These are phyloP conservation scores for Aspergillus biplanus DNA, from an alignment of 495 filamentous ascomycete genomes.

Conservation along the genomic window DNA sequence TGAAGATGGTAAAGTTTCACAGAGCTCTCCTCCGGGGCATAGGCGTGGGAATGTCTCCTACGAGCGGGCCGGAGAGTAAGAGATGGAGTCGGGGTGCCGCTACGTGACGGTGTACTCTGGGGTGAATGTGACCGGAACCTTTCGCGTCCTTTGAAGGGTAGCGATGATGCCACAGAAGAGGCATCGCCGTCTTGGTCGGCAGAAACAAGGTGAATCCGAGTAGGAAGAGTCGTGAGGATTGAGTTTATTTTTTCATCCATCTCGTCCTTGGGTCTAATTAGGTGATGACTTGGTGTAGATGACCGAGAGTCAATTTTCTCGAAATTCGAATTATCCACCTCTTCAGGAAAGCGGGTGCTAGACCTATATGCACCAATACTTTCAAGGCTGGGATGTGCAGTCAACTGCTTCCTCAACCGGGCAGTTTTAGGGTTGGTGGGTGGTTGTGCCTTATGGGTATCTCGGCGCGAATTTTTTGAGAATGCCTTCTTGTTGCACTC, in stretches of 20 bases:
- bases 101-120: slow-evolving; percentile 38
- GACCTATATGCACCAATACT: slow-evolving; percentile 40
- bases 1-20: slow-evolving; percentile 93
- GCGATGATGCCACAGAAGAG: slow-evolving; percentile 40
- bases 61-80: slow-evolving; percentile 70
- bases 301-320: slow-evolving; percentile 31
- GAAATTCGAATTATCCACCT: slow-evolving; percentile 6
- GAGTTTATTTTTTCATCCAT: slow-evolving; percentile 85
- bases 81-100: slow-evolving; percentile 64
- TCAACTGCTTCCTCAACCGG: slow-evolving; percentile 38
- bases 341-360: slow-evolving; percentile 5
- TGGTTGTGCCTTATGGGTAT: slow-evolving; percentile 23
- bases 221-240: slow-evolving; percentile 79
- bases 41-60: slow-evolving; percentile 40
- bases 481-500: slow-evolving; percentile 25
- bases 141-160: slow-evolving; percentile 38
- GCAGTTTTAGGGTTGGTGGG: slow-evolving; percentile 31
- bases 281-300: slow-evolving; percentile 38
- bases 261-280: slow-evolving; percentile 60
- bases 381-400: slow-evolving; percentile 43
- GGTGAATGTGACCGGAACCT: slow-evolving; percentile 43
- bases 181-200: slow-evolving; percentile 38
- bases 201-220: slow-evolving; percentile 74
- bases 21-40: slow-evolving; percentile 55
- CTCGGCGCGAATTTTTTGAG: slow-evolving; percentile 21